Base-by-base conservation (phyloP, 331 rosid species). In the Dryas integrifolia region DNA sequence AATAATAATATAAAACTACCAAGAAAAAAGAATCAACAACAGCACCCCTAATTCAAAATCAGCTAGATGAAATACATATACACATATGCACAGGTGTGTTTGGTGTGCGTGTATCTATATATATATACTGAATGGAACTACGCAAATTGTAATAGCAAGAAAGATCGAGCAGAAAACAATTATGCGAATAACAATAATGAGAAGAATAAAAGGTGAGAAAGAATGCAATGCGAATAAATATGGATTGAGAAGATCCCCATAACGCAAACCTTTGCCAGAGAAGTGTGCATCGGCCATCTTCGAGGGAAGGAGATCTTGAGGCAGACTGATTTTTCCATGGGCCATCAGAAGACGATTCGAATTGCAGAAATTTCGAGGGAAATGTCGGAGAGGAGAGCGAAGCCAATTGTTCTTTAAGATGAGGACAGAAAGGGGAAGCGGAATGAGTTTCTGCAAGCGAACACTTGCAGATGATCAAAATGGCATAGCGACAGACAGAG, bases 231-330 rank as follows among this genome's bases (percentile, higher is more conserved):
- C 35, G n/a, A 64, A 76, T 18, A 40, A 12, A 62, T 40, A 40
- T 8, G 67, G 47, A 62, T 62, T 40, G 30, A 39, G 41, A 52
- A 61, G 77, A 67, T 70, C 82, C 74, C 79, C 70, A 75, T 46
- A 47, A 77, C 21, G 38, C 6, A 30, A 41, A 88, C 90, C 84
- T 78, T 84, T 78, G 81, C 66, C 61, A 66, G 79, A 66, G 68
- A 78, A 70, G 72, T 72, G 77, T n/a, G 73, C 77, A 69, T 86
- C 91, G 10, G 80, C 40, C 52, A 58, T 48, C 72, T 78, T 85
- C 67, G 91, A 81, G 43, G 81, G 75, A 60, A 79, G 80, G 80
- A 83, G 86, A 84, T 86, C 91, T 72, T 88, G 87, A 18, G 89
- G 89, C 47, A 88, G 86, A 84, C 82, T 81, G 73, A 82, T 66